Percentiles rank a stretch among this genome's conserved stretches.
These are phyloP conservation scores for Penicillium sp. DNA, from an alignment of 2,329 filamentous ascomycete species.

Conservation along the genomic window DNA sequence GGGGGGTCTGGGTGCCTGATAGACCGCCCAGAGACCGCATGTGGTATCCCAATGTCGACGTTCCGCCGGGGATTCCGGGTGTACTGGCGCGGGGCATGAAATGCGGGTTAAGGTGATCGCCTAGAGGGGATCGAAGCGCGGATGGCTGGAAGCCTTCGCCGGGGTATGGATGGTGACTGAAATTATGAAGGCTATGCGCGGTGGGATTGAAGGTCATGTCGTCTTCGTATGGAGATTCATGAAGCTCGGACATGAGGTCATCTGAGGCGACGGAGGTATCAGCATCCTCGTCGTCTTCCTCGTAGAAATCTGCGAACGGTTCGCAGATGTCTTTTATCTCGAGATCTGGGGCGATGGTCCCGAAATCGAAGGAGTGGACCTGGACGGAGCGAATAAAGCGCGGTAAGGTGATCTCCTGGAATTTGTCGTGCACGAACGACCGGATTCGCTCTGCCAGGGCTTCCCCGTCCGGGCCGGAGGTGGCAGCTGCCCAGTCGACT, in stretches of 20 bases:
- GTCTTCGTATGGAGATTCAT: constrained; percentile 34
- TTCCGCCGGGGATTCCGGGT: constrained; percentile 50
- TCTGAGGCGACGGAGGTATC: constrained; percentile 39
- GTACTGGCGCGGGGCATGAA: constrained; percentile 48
- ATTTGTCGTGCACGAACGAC: constrained; percentile 91
- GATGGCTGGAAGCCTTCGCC: constrained; percentile 33
- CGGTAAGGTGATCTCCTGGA: constrained; percentile 86
- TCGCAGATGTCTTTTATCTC: constrained; percentile 97
- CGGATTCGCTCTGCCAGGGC: constrained; percentile 83
- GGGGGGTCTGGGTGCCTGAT: constrained; percentile 50
- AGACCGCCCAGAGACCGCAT: constrained; percentile 50
- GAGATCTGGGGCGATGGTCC: constrained; percentile 74
- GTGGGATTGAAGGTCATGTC: constrained; percentile 30
- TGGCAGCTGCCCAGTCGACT: constrained; percentile 93
- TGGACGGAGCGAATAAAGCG: constrained; percentile 96
- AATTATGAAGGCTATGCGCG: constrained; percentile 19
- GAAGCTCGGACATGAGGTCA: constrained; percentile 30
- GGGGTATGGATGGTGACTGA: constrained; percentile 30
- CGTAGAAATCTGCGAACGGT: constrained; percentile 94
- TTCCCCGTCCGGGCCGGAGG: constrained; percentile 80
- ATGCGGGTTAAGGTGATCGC: constrained; percentile 42
- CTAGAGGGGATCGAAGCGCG: constrained; percentile 38
- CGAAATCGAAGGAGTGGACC: constrained; percentile 92
- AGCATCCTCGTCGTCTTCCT: constrained; percentile 64
- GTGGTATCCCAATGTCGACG: constrained; percentile 51